Base-by-base conservation (phyloP, 352 stramenopile genomes). In the Phytopythium litorale region DNA sequence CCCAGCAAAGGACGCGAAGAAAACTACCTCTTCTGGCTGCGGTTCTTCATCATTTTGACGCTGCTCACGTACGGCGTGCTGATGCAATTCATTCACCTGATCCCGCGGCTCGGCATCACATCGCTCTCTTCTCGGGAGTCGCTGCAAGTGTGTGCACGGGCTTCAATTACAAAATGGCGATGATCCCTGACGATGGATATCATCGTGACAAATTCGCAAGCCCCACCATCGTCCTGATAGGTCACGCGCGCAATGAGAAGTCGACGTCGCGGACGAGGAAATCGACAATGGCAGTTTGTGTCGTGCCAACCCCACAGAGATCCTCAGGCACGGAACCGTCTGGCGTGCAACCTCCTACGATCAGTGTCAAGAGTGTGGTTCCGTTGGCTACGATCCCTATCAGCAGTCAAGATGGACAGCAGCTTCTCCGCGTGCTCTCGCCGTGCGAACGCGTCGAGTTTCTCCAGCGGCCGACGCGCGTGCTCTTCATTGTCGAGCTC, bases 21-120 rank as follows among this genome's bases (percentile, higher is more conserved):
- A 8, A 87, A 82, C 63, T 67, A 69, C 12, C 50, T 73, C 15
- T 75, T 82, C 46, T 79, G 73, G 55, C 18, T 54, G 37, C 73
- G 75, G 55, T 59, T 72, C 43, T 68, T 56, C 21, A 48, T 85
- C 45, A 55, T 55, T 16, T 56, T 71, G 19, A 45, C 59, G 5
- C 59, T 80, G 33, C 75, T 85, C 35, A 73, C 62, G 0, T 56
- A 66, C 38, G 63, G 62, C 1, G 67, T 78, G 43, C 46, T 78
- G 13, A 66, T 72, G 43, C 71, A 82, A 9, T 79, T 74, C 59
- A 50, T 59, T 8, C 63, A 59, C 12, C 64, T 56, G 15, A 33
- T 74, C 0, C 52, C 63, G 1, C 40, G 57, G 12, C 57, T 71
- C 6, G 59, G 63, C 4, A 58, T 67, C n/a, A n/a, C n/a, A n/a